Evolutionary conservation across 2,329 filamentous ascomycete species (phyloP), one percentile per base, ranked within the genome.

Genomic region (Fusarium staphyleae): DNA sequence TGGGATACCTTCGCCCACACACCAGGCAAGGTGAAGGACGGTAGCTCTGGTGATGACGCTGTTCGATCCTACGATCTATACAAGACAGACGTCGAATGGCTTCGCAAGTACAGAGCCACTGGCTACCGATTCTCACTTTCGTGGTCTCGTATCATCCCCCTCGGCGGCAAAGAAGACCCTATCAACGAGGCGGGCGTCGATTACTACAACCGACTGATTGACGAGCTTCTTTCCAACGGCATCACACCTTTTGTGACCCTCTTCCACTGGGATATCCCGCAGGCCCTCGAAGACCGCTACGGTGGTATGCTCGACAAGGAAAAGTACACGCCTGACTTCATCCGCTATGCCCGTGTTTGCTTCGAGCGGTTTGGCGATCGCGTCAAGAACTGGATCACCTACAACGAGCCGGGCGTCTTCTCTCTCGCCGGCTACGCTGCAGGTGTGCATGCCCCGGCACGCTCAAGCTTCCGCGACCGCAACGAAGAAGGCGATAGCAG

Each of bases 91-190:
- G 51, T 63, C 2, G 81, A 77, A 3, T 75, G 87, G 26, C 73
- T 88, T 64, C 86, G 85, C 68, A 70, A 79, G 46, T 81, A 82
- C 45, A 80, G 83, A 46, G 83, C 84, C 13, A 79, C 79, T 52
- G 82, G 80, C 3, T 87, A 87, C 67, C 81, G 85, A 18, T 87
- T 87, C 69, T 87, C 84, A 3, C 73, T 87, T 19, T 83, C 84
- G 4, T 87, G 85, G 85, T 81, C 83, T 11, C 81, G 85, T 35
- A 82, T 88, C 54, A 86, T 87, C 44, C 85, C 86, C 0, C 74
- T 86, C 4, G 85, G 85, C 14, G 84, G 85, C 14, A 81, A 82
- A 46, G 79, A 86, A 42, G 85, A 87, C 52, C 83, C 84, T 0
- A 68, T 87, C 67, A 87, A 87, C 62, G 76, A 85, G 54, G 77